Evolutionary conservation across 495 filamentous ascomycete species (phyloP).

Genomic region (Haplographium delicatum): DNA sequence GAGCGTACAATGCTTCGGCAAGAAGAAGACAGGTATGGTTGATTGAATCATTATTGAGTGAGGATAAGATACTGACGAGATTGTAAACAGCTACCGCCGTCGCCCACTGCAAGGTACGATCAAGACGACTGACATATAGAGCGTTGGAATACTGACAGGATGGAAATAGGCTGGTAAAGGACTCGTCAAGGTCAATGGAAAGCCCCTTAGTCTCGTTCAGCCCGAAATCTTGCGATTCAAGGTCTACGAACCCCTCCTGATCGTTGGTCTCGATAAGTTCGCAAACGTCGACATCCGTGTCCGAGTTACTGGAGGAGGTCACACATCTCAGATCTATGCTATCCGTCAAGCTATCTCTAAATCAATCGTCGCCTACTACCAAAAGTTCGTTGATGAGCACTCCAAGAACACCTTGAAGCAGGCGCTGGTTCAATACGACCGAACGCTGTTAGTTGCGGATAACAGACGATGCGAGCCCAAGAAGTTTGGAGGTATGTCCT

Average conservation of each 20-base stretch:
- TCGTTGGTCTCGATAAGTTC: conserved; percentile 96
- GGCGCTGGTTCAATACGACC: conserved; percentile 88
- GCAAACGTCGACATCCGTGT: conserved; percentile 95
- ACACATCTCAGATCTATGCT: conserved; percentile 97
- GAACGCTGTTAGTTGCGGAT: conserved; percentile 94
- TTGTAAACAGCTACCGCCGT: conserved; percentile 65
- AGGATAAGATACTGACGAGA: conserved; percentile 28
- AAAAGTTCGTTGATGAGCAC: conserved; percentile 99
- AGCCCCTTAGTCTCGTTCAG: conserved; percentile 87
- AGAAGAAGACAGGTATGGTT: conserved; percentile 73
- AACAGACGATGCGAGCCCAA: conserved; percentile 92
- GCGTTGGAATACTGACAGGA: conserved; percentile 18
- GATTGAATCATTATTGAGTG: not conserved
- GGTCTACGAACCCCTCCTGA: conserved; percentile 96
- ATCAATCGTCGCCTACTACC: conserved; percentile 98
- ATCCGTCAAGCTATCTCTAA: conserved; percentile 99
- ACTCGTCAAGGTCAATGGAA: conserved; percentile 97
- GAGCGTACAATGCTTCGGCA: conserved; percentile 93
- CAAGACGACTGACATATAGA: not conserved
- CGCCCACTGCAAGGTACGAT: conserved; percentile 87
- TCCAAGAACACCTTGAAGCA: conserved; percentile 99
- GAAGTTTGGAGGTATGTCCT: conserved; percentile 61
- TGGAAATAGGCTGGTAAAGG: conserved; percentile 73
- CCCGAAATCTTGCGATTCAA: conserved; percentile 98
- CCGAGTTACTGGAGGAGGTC: conserved; percentile 93